A percentile compares a stretch with the other conserved stretches of the same genome.
Conservation (phyloP, 2,329 filamentous ascomycete species). For the Sporothrix variecibatus region DNA sequence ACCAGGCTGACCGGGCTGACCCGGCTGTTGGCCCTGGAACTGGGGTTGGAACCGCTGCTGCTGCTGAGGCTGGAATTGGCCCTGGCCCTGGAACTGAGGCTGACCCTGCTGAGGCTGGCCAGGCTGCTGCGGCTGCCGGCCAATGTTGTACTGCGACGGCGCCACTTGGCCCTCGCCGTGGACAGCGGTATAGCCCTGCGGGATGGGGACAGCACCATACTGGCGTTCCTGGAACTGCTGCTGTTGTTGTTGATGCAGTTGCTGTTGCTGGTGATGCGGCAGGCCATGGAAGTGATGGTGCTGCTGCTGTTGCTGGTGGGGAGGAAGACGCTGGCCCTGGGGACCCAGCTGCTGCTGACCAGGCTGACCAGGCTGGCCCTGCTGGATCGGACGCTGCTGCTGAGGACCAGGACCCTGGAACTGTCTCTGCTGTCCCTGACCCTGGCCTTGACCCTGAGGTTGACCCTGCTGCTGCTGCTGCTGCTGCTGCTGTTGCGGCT, state of each 20-base stretch:
- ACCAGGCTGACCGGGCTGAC: neutral
- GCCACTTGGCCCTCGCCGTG: slow-evolving; percentile 41
- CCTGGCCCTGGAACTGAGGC: neutral
- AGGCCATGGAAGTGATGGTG: neutral
- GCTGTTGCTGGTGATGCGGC: neutral
- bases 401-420: neutral
- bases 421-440: neutral
- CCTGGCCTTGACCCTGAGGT: neutral
- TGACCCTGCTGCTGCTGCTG: neutral
- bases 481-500: neutral
- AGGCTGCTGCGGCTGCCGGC: slow-evolving; percentile 5
- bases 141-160: slow-evolving; percentile 35
- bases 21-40: neutral
- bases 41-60: slow-evolving; percentile 1
- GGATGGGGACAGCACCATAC: slow-evolving; percentile 45
- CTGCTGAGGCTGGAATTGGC: neutral
- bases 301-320: slow-evolving; percentile 13
- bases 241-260: neutral
- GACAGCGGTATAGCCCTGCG: slow-evolving; percentile 41
- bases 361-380: neutral
- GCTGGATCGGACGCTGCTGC: neutral
- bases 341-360: neutral
- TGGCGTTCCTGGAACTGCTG: slow-evolving; percentile 36
- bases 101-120: slow-evolving; percentile 14
- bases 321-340: neutral